phyloP scores from a whole-genome alignment of 208 protist species.

The Leishmania guyanensis region DNA sequence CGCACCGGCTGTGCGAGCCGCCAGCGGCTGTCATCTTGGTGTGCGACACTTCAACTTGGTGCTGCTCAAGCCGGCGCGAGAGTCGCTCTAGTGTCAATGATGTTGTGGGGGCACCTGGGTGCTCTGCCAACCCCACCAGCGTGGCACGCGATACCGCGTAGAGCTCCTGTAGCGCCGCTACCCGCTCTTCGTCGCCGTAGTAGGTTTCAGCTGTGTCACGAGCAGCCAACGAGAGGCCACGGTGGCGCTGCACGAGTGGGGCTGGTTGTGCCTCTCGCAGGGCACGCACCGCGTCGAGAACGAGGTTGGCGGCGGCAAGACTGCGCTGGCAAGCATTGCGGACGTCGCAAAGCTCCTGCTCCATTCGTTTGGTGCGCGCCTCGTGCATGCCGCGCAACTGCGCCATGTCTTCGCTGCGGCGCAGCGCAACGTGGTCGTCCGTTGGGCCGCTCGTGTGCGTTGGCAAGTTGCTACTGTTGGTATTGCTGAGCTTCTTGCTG shows the following conservation, averaged over 20 bases:
- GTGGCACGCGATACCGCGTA: constrained; percentile 23
- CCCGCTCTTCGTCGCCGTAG: constrained; percentile 35
- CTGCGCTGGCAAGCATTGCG: constrained; percentile 58
- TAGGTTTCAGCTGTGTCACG: constrained; percentile 41
- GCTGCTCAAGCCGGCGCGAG: constrained; percentile 2
- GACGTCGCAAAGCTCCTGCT: constrained; percentile 32
- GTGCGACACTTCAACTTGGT: background rate
- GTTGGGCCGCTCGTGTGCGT: constrained; percentile 5
- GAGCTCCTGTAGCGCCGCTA: constrained; percentile 22
- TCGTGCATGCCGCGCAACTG: constrained; percentile 18
- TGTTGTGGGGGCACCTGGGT: background rate
- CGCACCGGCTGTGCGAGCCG: background rate
- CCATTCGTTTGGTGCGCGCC: constrained; percentile 24
- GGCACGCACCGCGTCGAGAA: constrained; percentile 57
- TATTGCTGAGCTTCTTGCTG: constrained; percentile 24
- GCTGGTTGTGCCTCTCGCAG: constrained; percentile 45
- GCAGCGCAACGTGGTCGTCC: constrained; percentile 14
- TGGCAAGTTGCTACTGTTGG: background rate
- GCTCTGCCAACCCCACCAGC: constrained; percentile 15
- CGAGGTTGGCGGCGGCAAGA: constrained; percentile 67
- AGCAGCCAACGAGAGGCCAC: constrained; percentile 70
- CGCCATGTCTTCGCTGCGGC: constrained; percentile 23
- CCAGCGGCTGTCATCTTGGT: background rate
- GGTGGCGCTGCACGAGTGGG: constrained; percentile 42
- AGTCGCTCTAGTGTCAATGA: constrained; percentile 9